Base-by-base conservation (phyloP, 805 yeast genomes). In the Yarrowia bubula region DNA sequence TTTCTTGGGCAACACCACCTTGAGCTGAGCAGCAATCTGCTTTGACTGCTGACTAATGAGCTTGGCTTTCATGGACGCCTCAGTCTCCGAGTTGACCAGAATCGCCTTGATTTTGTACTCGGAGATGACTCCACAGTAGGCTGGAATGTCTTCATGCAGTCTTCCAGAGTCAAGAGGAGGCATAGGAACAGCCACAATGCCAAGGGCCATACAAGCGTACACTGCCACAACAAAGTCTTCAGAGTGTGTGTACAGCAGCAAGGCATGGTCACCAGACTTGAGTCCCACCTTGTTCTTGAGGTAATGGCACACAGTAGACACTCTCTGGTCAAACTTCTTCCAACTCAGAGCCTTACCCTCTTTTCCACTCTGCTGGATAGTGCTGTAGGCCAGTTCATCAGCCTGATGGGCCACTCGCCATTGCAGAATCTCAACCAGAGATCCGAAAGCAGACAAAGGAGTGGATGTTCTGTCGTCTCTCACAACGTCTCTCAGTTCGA, bases 151-250 rank as follows among this genome's bases (percentile, higher is more conserved):
- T 70, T 90, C 97, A 4, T 83, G 86, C 8, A 87, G 78, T 64
- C 92, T 77, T 47, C 80, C 81, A 11, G 85, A 79, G 67, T 88
- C 91, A 44, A 92, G 76, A 0, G 96, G 92, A 9, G 86, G 78
- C 73, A 91, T 75, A 0, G 96, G 95, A 14, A 93, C 81, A 0
- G 95, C 90, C 2, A 89, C 81, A 4, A 91, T 72, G 66, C 97
- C 97, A 63, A 92, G 83, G 65, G 87, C 76, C 74, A 93, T 83
- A 73, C 98, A 93, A 0, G 99, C 98, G 75, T 86, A 85, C 0
- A 92, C 79, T 1, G 96, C 90, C 33, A 90, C 84, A 5, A 88
- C 84, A 71, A 84, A 93, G 67, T 95, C 98, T 66, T 92, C 97
- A 0, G 92, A 85, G 51, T 93, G 83, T 0, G 96, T 88, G 73